A percentile compares a stretch with the other conserved stretches of the same genome.
phyloP scores from a whole-genome alignment of 257 asterid species.

The Solanum peruvianum region DNA sequence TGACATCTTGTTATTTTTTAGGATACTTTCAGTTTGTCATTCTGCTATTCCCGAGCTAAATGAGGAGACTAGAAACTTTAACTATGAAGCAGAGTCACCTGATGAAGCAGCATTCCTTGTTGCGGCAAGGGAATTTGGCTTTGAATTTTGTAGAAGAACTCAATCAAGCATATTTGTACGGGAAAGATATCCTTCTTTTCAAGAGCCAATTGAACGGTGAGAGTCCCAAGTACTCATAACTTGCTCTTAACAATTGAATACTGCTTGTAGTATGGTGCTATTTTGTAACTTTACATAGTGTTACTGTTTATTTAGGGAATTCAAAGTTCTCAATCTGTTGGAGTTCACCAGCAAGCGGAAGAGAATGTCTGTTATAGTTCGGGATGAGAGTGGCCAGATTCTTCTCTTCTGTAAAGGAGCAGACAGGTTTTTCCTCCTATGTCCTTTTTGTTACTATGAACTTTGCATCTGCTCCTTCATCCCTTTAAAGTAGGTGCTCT shows the following conservation, averaged over 20 bases:
- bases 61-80: slow-evolving; percentile 53
- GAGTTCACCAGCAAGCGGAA: slow-evolving; percentile 96
- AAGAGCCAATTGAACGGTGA: slow-evolving; percentile 71
- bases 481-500: neutral
- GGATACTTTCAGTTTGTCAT: slow-evolving; percentile 83
- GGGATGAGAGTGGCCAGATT: slow-evolving; percentile 72
- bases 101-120: slow-evolving; percentile 89
- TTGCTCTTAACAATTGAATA: neutral
- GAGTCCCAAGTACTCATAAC: neutral
- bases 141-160: slow-evolving; percentile 83
- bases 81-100: slow-evolving; percentile 92
- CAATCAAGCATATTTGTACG: slow-evolving; percentile 60
- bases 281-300: neutral
- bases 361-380: slow-evolving; percentile 81
- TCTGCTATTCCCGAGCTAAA: slow-evolving; percentile 87
- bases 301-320: slow-evolving; percentile 48
- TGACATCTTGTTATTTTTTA: slow-evolving; percentile 52
- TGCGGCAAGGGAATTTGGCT: slow-evolving; percentile 94
- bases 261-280: neutral
- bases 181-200: slow-evolving; percentile 63
- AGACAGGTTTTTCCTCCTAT: slow-evolving; percentile 47
- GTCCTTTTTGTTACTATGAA: neutral
- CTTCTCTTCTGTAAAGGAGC: slow-evolving; percentile 92
- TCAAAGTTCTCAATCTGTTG: slow-evolving; percentile 73
- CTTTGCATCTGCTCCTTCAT: neutral